Evolutionary conservation across 2,329 filamentous ascomycete species (phyloP).

Genomic region (Fusarium sp.): DNA sequence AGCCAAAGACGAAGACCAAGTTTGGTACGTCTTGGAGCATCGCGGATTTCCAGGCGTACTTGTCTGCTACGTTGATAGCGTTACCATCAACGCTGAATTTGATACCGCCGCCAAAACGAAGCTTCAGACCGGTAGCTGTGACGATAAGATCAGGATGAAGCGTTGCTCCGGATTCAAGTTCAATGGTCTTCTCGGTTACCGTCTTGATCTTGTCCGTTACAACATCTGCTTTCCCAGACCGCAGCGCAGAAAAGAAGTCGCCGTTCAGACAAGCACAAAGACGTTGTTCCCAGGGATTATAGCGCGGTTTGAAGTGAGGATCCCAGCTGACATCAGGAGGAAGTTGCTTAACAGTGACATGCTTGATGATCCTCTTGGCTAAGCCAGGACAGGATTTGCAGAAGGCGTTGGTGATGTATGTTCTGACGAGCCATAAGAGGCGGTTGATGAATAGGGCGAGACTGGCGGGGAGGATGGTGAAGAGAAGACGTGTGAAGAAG

Average conservation of each 20-base stretch:
- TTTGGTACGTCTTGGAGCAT: slow-evolving; percentile 75
- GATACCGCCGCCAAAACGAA: slow-evolving; percentile 66
- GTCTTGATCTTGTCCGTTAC: slow-evolving; percentile 60
- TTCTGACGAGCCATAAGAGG: slow-evolving; percentile 59
- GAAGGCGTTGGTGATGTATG: slow-evolving; percentile 55
- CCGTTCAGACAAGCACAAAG: slow-evolving; percentile 67
- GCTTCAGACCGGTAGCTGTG: slow-evolving; percentile 71
- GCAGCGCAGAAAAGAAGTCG: slow-evolving; percentile 58
- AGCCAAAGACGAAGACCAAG: slow-evolving; percentile 67
- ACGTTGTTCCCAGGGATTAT: slow-evolving; percentile 74
- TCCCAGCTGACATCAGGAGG: slow-evolving; percentile 60
- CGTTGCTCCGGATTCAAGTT: slow-evolving; percentile 55
- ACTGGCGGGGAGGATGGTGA: slow-evolving; percentile 55
- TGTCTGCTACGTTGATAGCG: slow-evolving; percentile 54
- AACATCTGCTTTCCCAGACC: slow-evolving; percentile 53
- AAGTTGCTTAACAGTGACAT: slow-evolving; percentile 57
- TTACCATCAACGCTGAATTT: slow-evolving; percentile 62
- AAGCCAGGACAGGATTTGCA: slow-evolving; percentile 61
- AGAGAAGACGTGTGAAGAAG: slow-evolving; percentile 50
- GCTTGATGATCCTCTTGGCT: slow-evolving; percentile 57
- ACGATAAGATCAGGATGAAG: slow-evolving; percentile 71
- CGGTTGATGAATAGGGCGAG: slow-evolving; percentile 59
- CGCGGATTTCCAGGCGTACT: slow-evolving; percentile 67
- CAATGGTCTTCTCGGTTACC: slow-evolving; percentile 57
- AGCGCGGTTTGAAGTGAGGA: slow-evolving; percentile 66